Percentiles rank a stretch among this genome's conserved stretches.
Conservation (phyloP, 257 asterid species). For the Capsicum baccatum region DNA sequence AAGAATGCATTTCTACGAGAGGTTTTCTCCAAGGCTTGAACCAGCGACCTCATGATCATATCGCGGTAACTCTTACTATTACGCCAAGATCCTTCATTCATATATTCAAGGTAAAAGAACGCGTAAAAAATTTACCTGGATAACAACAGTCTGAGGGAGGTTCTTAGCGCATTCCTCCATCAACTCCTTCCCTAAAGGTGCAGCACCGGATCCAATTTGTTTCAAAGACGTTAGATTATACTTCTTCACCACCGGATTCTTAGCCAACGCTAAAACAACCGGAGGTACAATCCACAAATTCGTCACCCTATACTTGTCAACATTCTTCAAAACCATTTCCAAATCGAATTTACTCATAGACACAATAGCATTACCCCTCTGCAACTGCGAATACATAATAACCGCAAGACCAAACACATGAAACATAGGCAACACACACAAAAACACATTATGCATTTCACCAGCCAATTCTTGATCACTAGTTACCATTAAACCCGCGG, state of each 20-base stretch:
- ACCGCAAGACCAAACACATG: conserved; percentile 86
- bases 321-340: conserved; percentile 60
- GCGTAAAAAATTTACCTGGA: conserved; percentile 53
- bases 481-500: conserved; percentile 66
- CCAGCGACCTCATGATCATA: neutral
- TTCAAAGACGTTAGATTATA: conserved; percentile 65
- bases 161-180: conserved; percentile 94
- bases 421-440: conserved; percentile 88
- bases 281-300: conserved; percentile 96
- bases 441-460: conserved; percentile 55
- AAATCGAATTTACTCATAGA: conserved; percentile 76
- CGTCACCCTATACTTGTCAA: conserved; percentile 68
- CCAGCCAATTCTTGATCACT: conserved; percentile 73
- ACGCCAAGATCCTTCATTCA: neutral
- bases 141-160: conserved; percentile 70
- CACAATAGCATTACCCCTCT: conserved; percentile 74
- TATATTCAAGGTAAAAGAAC: neutral
- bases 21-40: neutral
- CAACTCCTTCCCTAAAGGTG: conserved; percentile 86
- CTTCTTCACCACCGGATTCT: conserved; percentile 58
- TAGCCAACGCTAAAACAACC: conserved; percentile 75
- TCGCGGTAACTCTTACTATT: neutral
- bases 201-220: conserved; percentile 91
- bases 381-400: conserved; percentile 78
- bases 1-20: neutral